These are phyloP conservation scores for Stachybotrys elegans DNA, from an alignment of 2,329 filamentous ascomycete species.

Conservation along the genomic window DNA sequence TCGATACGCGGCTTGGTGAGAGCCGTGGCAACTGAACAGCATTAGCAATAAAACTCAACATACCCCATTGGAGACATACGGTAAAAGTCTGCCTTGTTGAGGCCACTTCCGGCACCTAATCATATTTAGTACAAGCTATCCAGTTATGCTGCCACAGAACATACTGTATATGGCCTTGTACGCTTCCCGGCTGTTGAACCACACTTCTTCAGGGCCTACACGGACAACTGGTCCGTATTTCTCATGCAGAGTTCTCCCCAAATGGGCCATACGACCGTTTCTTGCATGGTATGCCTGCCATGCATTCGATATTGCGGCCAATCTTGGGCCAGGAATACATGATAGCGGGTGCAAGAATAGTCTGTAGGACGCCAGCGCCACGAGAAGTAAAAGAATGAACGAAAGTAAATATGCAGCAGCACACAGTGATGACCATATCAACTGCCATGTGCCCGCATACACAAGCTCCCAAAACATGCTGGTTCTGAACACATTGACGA, in stretches of 20 bases:
- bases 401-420: conserved; percentile 2
- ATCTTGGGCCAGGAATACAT: conserved; percentile 38
- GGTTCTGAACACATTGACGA: not conserved
- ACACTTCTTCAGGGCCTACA: conserved; percentile 49
- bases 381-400: conserved; percentile 11
- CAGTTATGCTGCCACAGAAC: too few relatives aligned
- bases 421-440: not conserved
- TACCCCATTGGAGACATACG: conserved; percentile 24
- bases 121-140: not conserved
- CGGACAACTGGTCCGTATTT: conserved; percentile 47
- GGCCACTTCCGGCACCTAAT: conserved; percentile 40
- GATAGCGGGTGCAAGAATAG: conserved; percentile 39
- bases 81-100: conserved; percentile 49
- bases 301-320: conserved; percentile 40
- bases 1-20: conserved; percentile 37
- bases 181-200: conserved; percentile 43
- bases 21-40: conserved; percentile 35
- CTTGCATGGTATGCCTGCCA: conserved; percentile 44
- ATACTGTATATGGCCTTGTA: conserved; percentile 43
- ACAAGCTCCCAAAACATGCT: not conserved
- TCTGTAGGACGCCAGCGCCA: conserved; percentile 27
- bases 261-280: conserved; percentile 33
- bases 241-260: conserved; percentile 39
- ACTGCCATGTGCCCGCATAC: not conserved
- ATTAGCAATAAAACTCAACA: not conserved